Conservation (phyloP, 768 basidiomycete genomes). For the Mycena olivaceomarginata region DNA sequence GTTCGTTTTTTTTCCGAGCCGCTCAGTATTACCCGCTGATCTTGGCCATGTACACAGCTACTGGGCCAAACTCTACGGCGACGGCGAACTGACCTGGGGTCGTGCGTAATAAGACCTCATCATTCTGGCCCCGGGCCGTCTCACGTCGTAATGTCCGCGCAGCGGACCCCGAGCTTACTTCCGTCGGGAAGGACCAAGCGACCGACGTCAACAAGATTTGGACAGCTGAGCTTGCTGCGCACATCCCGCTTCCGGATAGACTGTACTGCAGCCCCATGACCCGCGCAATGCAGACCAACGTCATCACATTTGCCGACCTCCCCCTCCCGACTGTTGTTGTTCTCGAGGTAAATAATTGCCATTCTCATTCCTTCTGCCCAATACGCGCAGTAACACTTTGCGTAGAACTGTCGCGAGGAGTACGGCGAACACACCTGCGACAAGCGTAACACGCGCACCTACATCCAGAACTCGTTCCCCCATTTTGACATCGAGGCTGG, state of each 20-base stretch:
- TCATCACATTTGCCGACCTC: slow-evolving; percentile 69
- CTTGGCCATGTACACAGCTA: slow-evolving; percentile 59
- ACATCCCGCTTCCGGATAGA: slow-evolving; percentile 71
- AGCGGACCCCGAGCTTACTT: slow-evolving; percentile 83
- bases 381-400: too few relatives aligned
- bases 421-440: slow-evolving; percentile 85
- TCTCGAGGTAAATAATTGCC: slow-evolving; percentile 68
- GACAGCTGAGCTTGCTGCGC: slow-evolving; percentile 63
- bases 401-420: slow-evolving; percentile 80
- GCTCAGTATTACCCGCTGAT: background rate
- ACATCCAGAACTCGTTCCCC: slow-evolving; percentile 71
- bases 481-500: slow-evolving; percentile 72
- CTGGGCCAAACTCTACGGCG: slow-evolving; percentile 79
- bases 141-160: background rate
- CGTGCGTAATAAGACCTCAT: slow-evolving; percentile 64
- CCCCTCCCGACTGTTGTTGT: slow-evolving; percentile 63
- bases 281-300: slow-evolving; percentile 75
- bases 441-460: slow-evolving; percentile 69
- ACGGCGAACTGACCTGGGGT: slow-evolving; percentile 83
- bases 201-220: slow-evolving; percentile 64
- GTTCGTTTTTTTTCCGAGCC: slow-evolving; percentile 41
- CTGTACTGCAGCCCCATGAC: slow-evolving; percentile 80
- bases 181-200: slow-evolving; percentile 75
- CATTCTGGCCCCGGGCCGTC: background rate
- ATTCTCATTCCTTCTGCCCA: background rate